Evolutionary conservation across 108 stramenopile genomes (phyloP), one percentile per base, ranked within the genome.

Genomic region (Pseudonitzschia multiseries): DNA sequence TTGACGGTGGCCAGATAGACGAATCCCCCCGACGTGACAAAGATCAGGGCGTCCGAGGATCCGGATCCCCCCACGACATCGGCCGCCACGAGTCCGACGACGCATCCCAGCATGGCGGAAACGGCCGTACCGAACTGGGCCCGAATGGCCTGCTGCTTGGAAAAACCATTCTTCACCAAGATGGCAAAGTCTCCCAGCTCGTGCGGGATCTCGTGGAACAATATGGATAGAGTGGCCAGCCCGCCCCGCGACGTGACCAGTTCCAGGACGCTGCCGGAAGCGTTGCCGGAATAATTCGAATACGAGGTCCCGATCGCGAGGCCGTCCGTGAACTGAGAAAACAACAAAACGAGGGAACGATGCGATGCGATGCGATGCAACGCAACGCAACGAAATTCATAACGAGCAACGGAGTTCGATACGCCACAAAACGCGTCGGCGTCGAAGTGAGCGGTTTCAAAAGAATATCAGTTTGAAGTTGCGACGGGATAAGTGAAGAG

Each of bases 171-270:
- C 65, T 82, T 85, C 2, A 94, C 81, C 68, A 96, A 77, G 65
- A 93, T 88, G 24, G 87, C 84, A 76, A 87, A 96, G 74, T 96
- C 93, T 14, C 96, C 91, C 32, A 96, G 54, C 65, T 96, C 96
- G 70, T 96, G 96, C 22, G 96, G 96, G 52, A 96, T 83, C 79
- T 96, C 96, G 62, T 96, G 96, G 57, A 96, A 82, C 42, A 94
- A 57, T n/a, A 96, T 83, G 8, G 91, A 89, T 21, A 94, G 54
- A 0, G 92, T 83, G 33, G 92, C 90, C 31, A 92, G 69, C 12
- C 89, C 89, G 22, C 91, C 90, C 14, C 86, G 77, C 31, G 89
- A 88, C 71, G 77, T 76, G 61, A 89, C 32, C 42, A 90, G 72
- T 2, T 78, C 21, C 33, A 81, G 64, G 10, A 88, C 73, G 0